Conservation (phyloP, 2,329 filamentous ascomycete genomes). For the Bipolaris oryzae region DNA sequence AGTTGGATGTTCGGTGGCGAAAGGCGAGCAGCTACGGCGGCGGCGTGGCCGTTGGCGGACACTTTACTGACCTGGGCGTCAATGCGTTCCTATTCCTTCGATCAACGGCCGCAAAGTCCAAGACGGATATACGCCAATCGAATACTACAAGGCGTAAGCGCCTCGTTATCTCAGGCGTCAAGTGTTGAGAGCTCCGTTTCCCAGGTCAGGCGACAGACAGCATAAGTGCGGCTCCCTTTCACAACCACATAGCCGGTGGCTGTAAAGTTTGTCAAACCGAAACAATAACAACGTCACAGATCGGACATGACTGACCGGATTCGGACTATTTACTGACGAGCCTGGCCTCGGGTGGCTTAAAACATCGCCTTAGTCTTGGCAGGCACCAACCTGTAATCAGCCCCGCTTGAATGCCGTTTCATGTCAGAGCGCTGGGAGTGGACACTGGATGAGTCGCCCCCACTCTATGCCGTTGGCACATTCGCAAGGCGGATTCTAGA, state of each 20-base stretch:
- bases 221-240: background rate
- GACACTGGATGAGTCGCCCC: constrained; percentile 24
- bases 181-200: background rate
- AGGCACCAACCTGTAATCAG: constrained; percentile 24
- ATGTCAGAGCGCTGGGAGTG: constrained; percentile 8
- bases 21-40: background rate
- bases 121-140: background rate
- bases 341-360: constrained; percentile 12
- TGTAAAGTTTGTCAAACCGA: background rate
- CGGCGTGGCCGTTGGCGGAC: background rate
- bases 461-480: constrained; percentile 16
- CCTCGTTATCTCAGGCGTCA: background rate
- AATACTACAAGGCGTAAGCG: background rate
- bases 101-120: background rate
- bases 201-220: background rate
- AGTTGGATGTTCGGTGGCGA: background rate
- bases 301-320: background rate
- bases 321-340: background rate
- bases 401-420: constrained; percentile 27
- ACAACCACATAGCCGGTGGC: constrained; percentile 2
- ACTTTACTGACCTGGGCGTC: background rate
- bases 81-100: background rate
- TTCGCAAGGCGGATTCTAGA: constrained; percentile 15
- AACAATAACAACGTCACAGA: constrained; percentile 6
- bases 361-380: constrained; percentile 17